Evolutionary conservation across 306 rosid species (phyloP).

Genomic region (Lablab purpureus): DNA sequence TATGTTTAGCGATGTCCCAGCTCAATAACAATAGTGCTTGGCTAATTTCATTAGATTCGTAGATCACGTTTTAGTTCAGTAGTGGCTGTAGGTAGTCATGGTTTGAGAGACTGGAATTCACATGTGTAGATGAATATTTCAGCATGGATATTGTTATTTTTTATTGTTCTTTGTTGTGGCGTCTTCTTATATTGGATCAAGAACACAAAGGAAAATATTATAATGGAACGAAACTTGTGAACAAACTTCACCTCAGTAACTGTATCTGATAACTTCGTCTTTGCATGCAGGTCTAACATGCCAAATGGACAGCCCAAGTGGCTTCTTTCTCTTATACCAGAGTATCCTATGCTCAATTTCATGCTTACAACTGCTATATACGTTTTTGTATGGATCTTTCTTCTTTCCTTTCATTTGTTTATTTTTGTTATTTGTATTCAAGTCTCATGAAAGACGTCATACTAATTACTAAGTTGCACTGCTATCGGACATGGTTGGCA

Average conservation of each 20-base stretch:
- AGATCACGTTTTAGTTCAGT: conserved; percentile 30
- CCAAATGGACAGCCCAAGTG: conserved; percentile 99
- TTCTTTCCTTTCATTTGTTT: conserved; percentile 19
- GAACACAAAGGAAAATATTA: conserved; percentile 14
- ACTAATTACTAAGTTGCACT: conserved; percentile 41
- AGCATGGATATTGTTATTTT: background rate
- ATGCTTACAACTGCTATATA: conserved; percentile 92
- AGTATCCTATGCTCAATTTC: conserved; percentile 93
- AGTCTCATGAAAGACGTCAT: conserved; percentile 30
- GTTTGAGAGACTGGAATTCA: conserved; percentile 39
- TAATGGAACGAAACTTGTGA: conserved; percentile 30
- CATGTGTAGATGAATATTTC: conserved; percentile 4
- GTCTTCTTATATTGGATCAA: conserved; percentile 31
- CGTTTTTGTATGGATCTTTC: conserved; percentile 66
- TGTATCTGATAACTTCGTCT: conserved; percentile 27
- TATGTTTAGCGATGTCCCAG: conserved; percentile 17
- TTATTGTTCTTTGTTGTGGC: background rate
- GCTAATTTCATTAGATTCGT: conserved; percentile 35
- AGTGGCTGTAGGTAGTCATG: background rate
- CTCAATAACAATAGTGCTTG: conserved; percentile 11
- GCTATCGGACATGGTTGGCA: conserved; percentile 54
- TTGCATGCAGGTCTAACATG: conserved; percentile 74
- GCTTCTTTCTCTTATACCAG: conserved; percentile 97
- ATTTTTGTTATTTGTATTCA: conserved; percentile 13
- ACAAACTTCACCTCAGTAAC: conserved; percentile 21